Base-by-base conservation (phyloP, 495 filamentous ascomycete species). In the Oidiodendron maius region DNA sequence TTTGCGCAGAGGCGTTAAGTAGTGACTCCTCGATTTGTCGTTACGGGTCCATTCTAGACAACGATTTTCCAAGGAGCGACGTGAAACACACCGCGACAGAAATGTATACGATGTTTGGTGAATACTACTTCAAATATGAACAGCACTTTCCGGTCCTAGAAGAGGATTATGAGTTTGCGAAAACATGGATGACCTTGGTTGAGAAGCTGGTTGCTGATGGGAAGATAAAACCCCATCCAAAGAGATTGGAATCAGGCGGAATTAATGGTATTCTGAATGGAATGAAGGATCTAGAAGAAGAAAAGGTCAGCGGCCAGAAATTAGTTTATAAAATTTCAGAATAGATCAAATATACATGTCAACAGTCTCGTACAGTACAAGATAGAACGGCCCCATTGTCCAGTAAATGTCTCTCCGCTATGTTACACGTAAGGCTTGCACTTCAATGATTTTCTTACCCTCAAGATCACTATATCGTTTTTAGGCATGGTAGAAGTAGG, bases 31-130 rank as follows among this genome's bases (percentile, higher is more conserved):
- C 39, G 4, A 21, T 3, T 12, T 20, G 39, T 22, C 39, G 18
- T 5, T 41, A 41, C 21, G 18, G 39, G 5, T 6, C 9, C 4
- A 41, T 41, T 24, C 16, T 20, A 8, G 4, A 9, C 13, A 22
- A 20, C n/a, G 39, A 41, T 8, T 20, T 40, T 23, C 54, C 59
- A 9, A 65, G 70, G n/a, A 43, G 48, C 8, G 66, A 71, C 18
- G 21, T 41, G 4, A 41, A 41, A n/a, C 4, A 5, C 4, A 41
- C 39, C 5, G 3, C 3, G 3, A 41, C 39, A 3, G 17, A 21
- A 21, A 20, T 41, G 16, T 41, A 41, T 24, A 21, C 21, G 18
- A 24, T 24, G 39, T 21, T 24, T 24, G 39, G 39, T 5, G 39
- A 41, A 21, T 11, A 24, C 11, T 20, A 21, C 52, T 46, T 42